Evolutionary conservation across 2,329 filamentous ascomycete species (phyloP).

Genomic region (Ophiostoma sp.): DNA sequence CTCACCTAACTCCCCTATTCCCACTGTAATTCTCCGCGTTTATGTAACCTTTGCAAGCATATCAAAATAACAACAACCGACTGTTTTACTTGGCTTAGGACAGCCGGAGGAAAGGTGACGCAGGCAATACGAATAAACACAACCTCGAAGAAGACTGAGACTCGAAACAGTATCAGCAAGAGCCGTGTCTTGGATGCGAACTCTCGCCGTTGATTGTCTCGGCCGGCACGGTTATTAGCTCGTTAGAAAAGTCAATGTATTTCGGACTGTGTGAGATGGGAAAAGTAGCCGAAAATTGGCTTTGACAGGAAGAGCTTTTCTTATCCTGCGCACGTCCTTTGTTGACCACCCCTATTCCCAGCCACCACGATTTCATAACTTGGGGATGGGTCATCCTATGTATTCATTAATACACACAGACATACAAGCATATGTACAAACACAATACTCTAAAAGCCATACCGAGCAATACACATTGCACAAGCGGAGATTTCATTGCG

Average conservation of each 20-base stretch:
- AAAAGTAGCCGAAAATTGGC: too few relatives aligned
- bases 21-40: background rate
- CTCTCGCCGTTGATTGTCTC: background rate
- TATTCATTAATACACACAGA: too few relatives aligned
- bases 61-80: background rate
- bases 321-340: background rate
- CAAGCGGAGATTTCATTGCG: slow-evolving; percentile 14
- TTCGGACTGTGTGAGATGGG: background rate
- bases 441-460: background rate
- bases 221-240: background rate
- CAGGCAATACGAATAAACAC: background rate
- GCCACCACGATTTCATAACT: background rate
- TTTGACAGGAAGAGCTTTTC: too few relatives aligned
- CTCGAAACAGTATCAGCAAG: too few relatives aligned
- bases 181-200: background rate
- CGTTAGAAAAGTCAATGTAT: too few relatives aligned
- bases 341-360: background rate
- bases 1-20: background rate
- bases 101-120: background rate
- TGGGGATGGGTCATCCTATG: too few relatives aligned
- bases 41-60: background rate
- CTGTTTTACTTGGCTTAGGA: background rate
- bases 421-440: background rate
- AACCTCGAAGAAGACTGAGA: too few relatives aligned
- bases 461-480: background rate